phyloP scores from a whole-genome alignment of 2,329 filamentous ascomycete species.

The Colletotrichum abscissum region DNA sequence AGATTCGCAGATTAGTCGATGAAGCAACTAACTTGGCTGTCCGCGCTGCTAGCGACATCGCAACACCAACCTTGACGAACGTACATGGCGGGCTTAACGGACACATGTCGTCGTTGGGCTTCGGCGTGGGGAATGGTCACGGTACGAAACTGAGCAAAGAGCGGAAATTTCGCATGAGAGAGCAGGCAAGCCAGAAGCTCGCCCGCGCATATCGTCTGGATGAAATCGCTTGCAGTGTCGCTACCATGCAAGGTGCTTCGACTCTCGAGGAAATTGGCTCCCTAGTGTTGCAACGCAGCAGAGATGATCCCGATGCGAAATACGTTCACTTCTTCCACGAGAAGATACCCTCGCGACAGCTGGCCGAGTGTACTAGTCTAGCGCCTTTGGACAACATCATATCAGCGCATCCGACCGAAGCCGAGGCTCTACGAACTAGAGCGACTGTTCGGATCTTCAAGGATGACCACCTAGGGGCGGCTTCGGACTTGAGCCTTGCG shows the following conservation, averaged over 20 bases:
- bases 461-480: conserved; percentile 77
- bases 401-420: conserved; percentile 69
- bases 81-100: conserved; percentile 53
- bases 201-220: conserved; percentile 82
- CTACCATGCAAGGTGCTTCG: conserved; percentile 84
- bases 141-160: conserved; percentile 79
- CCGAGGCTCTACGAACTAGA: conserved; percentile 76
- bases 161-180: conserved; percentile 81
- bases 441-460: conserved; percentile 82
- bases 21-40: conserved; percentile 83
- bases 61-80: conserved; percentile 72
- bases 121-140: conserved; percentile 69
- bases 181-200: conserved; percentile 83
- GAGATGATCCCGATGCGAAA: conserved; percentile 77
- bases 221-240: conserved; percentile 85
- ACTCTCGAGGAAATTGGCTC: conserved; percentile 81
- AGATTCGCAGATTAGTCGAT: conserved; percentile 83
- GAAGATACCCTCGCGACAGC: conserved; percentile 81
- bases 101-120: conserved; percentile 53
- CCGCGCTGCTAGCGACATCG: conserved; percentile 79
- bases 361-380: conserved; percentile 78
- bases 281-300: conserved; percentile 76
- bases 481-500: conserved; percentile 76
- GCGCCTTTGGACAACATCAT: conserved; percentile 76
- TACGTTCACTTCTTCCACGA: conserved; percentile 96